Percentiles rank a stretch among this genome's conserved stretches.
phyloP scores from a whole-genome alignment of 176 grass and related monocot genomes.

The Luzula sylvatica region DNA sequence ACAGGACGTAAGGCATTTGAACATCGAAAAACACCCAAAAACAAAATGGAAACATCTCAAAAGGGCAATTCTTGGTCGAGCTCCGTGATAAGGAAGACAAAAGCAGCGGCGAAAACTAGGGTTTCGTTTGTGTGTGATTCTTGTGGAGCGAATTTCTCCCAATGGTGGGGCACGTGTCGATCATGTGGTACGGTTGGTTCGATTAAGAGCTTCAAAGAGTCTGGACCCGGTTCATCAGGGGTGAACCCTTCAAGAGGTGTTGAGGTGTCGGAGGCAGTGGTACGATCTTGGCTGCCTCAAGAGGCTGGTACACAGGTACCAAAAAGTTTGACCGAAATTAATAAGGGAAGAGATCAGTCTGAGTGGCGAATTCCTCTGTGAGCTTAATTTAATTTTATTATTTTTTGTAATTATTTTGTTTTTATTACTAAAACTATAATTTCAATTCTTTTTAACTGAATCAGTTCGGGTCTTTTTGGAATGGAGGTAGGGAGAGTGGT shows the following conservation, averaged over 20 bases:
- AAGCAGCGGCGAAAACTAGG: conserved; percentile 29
- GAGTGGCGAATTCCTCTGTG: conserved; percentile 83
- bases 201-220: not conserved
- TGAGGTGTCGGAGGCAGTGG: conserved; percentile 30
- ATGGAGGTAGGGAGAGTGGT: conserved; percentile 66
- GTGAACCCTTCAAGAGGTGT: conserved; percentile 19
- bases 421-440: not conserved
- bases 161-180: conserved; percentile 76
- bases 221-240: not conserved
- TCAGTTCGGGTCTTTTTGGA: conserved; percentile 62
- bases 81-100: conserved; percentile 8
- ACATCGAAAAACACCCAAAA: not conserved
- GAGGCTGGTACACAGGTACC: conserved; percentile 35
- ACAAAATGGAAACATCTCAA: not conserved
- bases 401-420: not conserved
- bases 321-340: conserved; percentile 45
- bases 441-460: conserved; percentile 7
- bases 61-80: not conserved
- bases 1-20: conserved; percentile 7
- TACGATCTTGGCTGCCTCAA: conserved; percentile 48
- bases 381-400: conserved; percentile 4
- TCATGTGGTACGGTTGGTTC: conserved; percentile 20
- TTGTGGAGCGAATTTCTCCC: conserved; percentile 35
- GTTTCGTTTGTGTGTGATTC: conserved; percentile 35
- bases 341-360: conserved; percentile 32